Percentiles rank a stretch among this genome's conserved stretches.
These are phyloP conservation scores for Didymella pomorum DNA, from an alignment of 2,329 filamentous ascomycete species.

Conservation along the genomic window DNA sequence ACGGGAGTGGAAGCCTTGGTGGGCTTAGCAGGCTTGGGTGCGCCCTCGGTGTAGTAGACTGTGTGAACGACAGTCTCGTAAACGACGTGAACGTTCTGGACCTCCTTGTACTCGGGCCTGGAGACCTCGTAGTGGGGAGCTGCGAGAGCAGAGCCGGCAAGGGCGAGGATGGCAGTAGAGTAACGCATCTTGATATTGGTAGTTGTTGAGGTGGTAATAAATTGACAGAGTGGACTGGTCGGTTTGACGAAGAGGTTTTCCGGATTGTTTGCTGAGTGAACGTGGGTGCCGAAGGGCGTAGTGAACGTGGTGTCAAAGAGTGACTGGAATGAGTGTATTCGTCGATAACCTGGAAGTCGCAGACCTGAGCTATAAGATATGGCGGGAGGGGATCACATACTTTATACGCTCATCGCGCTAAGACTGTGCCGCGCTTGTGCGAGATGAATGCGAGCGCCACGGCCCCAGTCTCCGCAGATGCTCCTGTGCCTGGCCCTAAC, in stretches of 20 bases:
- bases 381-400: slow-evolving; percentile 33
- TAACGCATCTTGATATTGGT: slow-evolving; percentile 40
- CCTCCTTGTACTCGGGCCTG: slow-evolving; percentile 22
- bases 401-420: slow-evolving; percentile 35
- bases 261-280: slow-evolving; percentile 28
- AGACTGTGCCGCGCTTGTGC: slow-evolving; percentile 25
- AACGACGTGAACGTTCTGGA: slow-evolving; percentile 34
- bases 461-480: slow-evolving; percentile 38
- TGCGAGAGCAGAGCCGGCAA: slow-evolving; percentile 43
- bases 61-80: slow-evolving; percentile 42
- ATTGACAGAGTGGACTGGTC: slow-evolving; percentile 27
- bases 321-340: slow-evolving; percentile 40
- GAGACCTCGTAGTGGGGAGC: slow-evolving; percentile 21
- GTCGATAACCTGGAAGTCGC: slow-evolving; percentile 47
- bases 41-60: slow-evolving; percentile 33
- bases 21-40: slow-evolving; percentile 15
- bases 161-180: slow-evolving; percentile 40
- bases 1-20: slow-evolving; percentile 15
- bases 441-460: slow-evolving; percentile 41
- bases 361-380: slow-evolving; percentile 38
- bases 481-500: slow-evolving; percentile 34
- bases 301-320: slow-evolving; percentile 43
- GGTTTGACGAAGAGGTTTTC: slow-evolving; percentile 27
- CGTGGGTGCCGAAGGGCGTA: slow-evolving; percentile 41
- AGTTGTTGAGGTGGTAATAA: slow-evolving; percentile 22